Conservation (phyloP, 345 rosid genomes). For the Populus pruinosa region DNA sequence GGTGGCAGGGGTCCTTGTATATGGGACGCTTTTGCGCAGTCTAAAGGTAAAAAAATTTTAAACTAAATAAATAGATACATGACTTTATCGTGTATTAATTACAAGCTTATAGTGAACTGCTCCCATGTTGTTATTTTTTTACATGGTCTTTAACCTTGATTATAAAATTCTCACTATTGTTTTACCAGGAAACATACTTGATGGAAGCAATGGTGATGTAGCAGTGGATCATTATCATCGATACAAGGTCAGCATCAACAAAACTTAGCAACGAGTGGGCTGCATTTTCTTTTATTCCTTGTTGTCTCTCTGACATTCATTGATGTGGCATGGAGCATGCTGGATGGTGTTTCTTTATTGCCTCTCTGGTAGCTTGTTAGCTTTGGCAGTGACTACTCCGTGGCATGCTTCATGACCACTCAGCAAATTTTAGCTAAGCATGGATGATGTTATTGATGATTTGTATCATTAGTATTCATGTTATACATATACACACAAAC, state of each 20-base stretch:
- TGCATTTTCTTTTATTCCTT: neutral
- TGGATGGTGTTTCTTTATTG: no score
- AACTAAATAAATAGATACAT: no score
- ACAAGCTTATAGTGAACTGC: no score
- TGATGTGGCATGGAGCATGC: no score
- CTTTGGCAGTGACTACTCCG: no score
- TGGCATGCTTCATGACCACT: no score
- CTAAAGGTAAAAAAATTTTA: constrained; percentile 35
- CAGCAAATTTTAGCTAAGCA: no score
- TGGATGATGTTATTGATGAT: no score
- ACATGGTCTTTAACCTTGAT: neutral
- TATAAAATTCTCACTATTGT: neutral
- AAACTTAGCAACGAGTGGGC: neutral
- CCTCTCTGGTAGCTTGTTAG: no score
- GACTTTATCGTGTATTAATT: no score
- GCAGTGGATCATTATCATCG: constrained; percentile 35
- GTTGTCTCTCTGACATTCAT: neutral
- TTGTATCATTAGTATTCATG: neutral
- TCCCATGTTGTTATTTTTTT: no score
- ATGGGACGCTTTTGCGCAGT: constrained; percentile 82
- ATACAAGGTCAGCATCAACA: constrained; percentile 14
- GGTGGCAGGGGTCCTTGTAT: constrained; percentile 77
- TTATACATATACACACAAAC: neutral
- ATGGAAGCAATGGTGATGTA: constrained; percentile 50
- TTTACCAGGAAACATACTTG: constrained; percentile 54